Percentiles rank a stretch among this genome's conserved stretches.
Evolutionary conservation across 495 filamentous ascomycete species (phyloP).

Genomic region (Penicillium macrosclerotiorum): DNA sequence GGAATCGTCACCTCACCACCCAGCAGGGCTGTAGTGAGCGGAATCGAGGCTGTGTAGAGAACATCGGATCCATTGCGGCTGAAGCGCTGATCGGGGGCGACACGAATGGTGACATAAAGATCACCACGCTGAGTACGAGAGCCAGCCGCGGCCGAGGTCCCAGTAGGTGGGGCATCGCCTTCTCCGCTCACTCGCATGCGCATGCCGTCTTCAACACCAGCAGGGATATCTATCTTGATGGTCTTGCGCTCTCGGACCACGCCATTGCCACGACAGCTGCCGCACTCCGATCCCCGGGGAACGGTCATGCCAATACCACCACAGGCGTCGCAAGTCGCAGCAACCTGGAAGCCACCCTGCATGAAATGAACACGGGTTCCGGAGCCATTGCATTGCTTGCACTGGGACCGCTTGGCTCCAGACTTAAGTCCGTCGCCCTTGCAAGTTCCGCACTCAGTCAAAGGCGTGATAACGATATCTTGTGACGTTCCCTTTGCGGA

Average conservation of each 20-base stretch:
- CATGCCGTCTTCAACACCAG: constrained; percentile 95
- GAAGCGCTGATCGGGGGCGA: constrained; percentile 83
- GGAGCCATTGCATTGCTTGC: constrained; percentile 79
- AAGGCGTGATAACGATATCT: constrained; percentile 73
- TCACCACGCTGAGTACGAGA: constrained; percentile 68
- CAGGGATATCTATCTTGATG: constrained; percentile 84
- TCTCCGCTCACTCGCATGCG: constrained; percentile 74
- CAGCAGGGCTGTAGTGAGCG: constrained; percentile 87
- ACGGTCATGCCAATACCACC: constrained; percentile 68
- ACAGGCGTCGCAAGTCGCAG: constrained; percentile 79
- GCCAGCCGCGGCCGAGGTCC: constrained; percentile 56
- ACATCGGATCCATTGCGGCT: constrained; percentile 82
- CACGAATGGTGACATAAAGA: constrained; percentile 80
- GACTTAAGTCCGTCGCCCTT: constrained; percentile 79
- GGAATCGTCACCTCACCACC: constrained; percentile 88
- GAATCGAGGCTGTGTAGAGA: constrained; percentile 85
- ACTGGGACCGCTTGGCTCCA: constrained; percentile 68
- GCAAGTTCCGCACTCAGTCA: constrained; percentile 78
- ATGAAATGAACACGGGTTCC: constrained; percentile 85
- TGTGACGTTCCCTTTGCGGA: constrained; percentile 84
- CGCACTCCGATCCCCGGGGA: constrained; percentile 77
- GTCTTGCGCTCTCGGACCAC: constrained; percentile 75
- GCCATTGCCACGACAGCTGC: constrained; percentile 73
- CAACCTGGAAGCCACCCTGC: constrained; percentile 93
- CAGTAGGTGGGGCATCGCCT: constrained; percentile 80